Evolutionary conservation across 805 yeast species (phyloP).

Genomic region (Pichia sporocuriosa): DNA sequence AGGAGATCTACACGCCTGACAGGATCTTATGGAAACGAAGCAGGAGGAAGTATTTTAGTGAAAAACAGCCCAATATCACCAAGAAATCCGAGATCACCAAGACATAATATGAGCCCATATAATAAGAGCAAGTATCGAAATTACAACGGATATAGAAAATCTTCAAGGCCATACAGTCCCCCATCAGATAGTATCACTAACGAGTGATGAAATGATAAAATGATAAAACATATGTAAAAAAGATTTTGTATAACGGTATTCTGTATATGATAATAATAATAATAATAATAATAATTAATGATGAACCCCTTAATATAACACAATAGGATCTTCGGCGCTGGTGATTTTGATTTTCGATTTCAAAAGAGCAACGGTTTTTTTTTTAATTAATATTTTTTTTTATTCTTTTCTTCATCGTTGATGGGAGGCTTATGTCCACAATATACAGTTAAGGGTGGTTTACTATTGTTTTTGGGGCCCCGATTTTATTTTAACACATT

Average conservation of each 20-base stretch:
- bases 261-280: too few species aligned
- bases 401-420: too few species aligned
- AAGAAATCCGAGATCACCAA: slow-evolving; percentile 24
- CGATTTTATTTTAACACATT: too few species aligned
- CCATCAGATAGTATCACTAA: background rate
- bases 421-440: too few species aligned
- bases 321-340: too few species aligned
- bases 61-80: slow-evolving; percentile 23
- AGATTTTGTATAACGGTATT: background rate
- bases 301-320: too few species aligned
- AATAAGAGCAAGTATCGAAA: slow-evolving; percentile 12
- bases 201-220: background rate
- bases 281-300: too few species aligned
- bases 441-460: too few species aligned
- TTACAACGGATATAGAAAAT: slow-evolving; percentile 9
- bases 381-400: too few species aligned
- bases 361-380: too few species aligned
- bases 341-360: too few species aligned
- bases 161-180: slow-evolving; percentile 3
- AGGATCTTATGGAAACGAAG: slow-evolving; percentile 15
- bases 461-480: too few species aligned
- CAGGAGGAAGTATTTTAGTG: slow-evolving; percentile 15
- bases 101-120: slow-evolving; percentile 11
- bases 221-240: background rate
- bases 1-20: slow-evolving; percentile 26